These are phyloP conservation scores for Coccinonectria pachysandricola DNA, from an alignment of 2,329 filamentous ascomycete genomes.

Conservation along the genomic window DNA sequence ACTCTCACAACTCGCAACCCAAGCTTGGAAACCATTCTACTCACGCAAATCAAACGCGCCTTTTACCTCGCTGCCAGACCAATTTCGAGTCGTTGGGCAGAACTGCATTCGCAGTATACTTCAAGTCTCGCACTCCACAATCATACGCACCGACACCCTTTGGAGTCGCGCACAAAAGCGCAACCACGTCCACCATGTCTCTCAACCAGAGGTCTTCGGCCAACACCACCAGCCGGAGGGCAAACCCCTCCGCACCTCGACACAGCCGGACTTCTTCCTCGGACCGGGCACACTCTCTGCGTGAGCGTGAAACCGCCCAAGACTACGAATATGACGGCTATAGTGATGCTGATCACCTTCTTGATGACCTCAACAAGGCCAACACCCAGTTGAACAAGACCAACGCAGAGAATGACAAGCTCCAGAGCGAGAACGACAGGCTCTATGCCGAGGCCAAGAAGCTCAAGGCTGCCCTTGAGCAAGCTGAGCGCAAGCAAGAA, in stretches of 20 bases:
- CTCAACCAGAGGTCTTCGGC: constrained; percentile 19
- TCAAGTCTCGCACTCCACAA: constrained; percentile 11
- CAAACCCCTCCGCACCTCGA: constrained; percentile 1
- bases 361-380: constrained; percentile 19
- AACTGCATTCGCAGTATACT: constrained; percentile 19
- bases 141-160: constrained; percentile 9
- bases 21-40: too few relatives aligned
- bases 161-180: constrained; percentile 5
- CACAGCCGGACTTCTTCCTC: neutral
- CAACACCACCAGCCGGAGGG: constrained; percentile 17
- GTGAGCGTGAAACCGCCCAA: too few relatives aligned
- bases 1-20: too few relatives aligned
- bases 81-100: constrained; percentile 20
- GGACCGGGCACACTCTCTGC: neutral
- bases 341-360: constrained; percentile 11
- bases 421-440: too few relatives aligned
- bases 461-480: constrained; percentile 15
- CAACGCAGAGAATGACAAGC: constrained; percentile 18
- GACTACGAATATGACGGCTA: constrained; percentile 15
- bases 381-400: constrained; percentile 19
- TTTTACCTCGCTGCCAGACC: constrained; percentile 18
- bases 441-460: constrained; percentile 18
- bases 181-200: constrained; percentile 13
- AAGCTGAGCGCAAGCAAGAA: neutral
- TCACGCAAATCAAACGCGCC: constrained; percentile 14